Conservation (phyloP, 1,284 basidiomycete genomes). For the Mycena sp. region DNA sequence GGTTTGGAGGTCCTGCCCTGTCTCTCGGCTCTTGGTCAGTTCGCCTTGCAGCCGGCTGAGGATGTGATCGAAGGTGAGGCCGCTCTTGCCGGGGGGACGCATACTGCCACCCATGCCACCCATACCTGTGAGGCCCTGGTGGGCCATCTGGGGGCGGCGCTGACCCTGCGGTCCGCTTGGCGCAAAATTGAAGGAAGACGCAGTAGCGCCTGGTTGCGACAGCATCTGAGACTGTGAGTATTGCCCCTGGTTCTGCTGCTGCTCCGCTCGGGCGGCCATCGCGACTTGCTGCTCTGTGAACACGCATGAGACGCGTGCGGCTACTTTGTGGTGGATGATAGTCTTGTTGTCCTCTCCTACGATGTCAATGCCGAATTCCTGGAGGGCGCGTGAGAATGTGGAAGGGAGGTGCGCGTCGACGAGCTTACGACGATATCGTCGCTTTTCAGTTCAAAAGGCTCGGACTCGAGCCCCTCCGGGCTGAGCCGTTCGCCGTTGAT, state of each 20-base stretch:
- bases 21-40: constrained; percentile 93
- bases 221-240: constrained; percentile 37
- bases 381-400: constrained; percentile 18
- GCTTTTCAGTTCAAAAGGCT: constrained; percentile 93
- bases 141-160: constrained; percentile 53
- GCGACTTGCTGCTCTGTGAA: constrained; percentile 88
- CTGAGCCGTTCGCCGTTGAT: constrained; percentile 96
- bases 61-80: constrained; percentile 86
- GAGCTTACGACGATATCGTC: constrained; percentile 79
- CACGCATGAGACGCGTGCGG: constrained; percentile 91
- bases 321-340: constrained; percentile 98
- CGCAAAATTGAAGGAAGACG: constrained; percentile 50
- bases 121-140: constrained; percentile 72
- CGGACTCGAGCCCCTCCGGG: constrained; percentile 90
- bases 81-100: constrained; percentile 77
- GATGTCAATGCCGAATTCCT: constrained; percentile 99
- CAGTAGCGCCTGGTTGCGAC: constrained; percentile 23
- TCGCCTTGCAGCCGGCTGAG: constrained; percentile 85
- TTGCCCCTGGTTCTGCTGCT: constrained; percentile 59
- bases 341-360: constrained; percentile 99
- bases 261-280: constrained; percentile 72
- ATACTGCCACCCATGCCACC: constrained; percentile 79
- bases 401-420: constrained; percentile 3
- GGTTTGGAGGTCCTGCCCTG: constrained; percentile 87
- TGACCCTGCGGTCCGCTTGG: constrained; percentile 31